phyloP scores from a whole-genome alignment of 2,329 filamentous ascomycete genomes.

The Paradendryphiella salina region DNA sequence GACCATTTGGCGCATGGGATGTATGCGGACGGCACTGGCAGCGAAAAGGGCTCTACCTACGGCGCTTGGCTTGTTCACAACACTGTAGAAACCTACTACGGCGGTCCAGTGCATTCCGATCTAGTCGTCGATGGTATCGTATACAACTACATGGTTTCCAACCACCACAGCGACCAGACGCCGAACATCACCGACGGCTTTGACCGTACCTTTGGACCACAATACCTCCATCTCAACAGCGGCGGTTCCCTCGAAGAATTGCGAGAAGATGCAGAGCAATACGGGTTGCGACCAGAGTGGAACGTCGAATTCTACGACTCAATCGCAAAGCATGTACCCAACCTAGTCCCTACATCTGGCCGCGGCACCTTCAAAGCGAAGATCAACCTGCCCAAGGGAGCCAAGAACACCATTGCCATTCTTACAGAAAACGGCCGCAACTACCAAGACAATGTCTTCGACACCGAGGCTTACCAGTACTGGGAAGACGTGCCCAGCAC shows the following conservation, averaged over 20 bases:
- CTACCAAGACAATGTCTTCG: constrained; percentile 63
- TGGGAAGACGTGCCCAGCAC: constrained; percentile 55
- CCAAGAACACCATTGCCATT: constrained; percentile 58
- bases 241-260: constrained; percentile 52
- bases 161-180: constrained; percentile 65
- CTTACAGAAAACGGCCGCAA: constrained; percentile 57
- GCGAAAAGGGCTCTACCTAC: constrained; percentile 56
- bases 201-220: constrained; percentile 66
- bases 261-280: constrained; percentile 56
- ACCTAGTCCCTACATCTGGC: constrained; percentile 59
- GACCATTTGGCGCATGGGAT: constrained; percentile 62
- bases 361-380: constrained; percentile 57
- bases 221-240: constrained; percentile 66
- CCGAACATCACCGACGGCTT: constrained; percentile 68
- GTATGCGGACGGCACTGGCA: constrained; percentile 57
- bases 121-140: constrained; percentile 66
- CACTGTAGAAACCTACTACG: constrained; percentile 65
- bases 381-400: constrained; percentile 57
- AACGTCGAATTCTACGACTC: constrained; percentile 65
- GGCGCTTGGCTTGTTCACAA: constrained; percentile 68
- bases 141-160: constrained; percentile 61
- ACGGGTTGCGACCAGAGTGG: constrained; percentile 57
- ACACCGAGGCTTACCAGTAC: constrained; percentile 63
- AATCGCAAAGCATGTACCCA: constrained; percentile 62
- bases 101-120: constrained; percentile 65